Percentiles rank a stretch among this genome's conserved stretches.
Conservation (phyloP, 2,329 filamentous ascomycete genomes). For the Pseudogymnoascus sp. region DNA sequence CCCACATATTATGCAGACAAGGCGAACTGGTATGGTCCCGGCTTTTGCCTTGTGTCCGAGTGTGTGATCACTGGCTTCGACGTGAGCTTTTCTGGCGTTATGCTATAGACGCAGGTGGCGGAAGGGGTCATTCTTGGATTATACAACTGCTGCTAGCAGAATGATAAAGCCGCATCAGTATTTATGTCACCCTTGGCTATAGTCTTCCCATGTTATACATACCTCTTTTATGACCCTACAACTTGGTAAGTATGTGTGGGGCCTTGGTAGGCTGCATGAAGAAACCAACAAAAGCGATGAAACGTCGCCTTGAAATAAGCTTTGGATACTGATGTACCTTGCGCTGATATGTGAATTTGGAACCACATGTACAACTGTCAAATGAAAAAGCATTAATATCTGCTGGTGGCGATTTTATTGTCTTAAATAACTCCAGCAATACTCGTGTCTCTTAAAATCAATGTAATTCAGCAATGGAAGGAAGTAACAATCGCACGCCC, state of each 20-base stretch:
- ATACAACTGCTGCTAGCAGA: neutral
- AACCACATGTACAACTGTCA: neutral
- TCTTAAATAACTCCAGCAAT: neutral
- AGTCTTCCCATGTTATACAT: neutral
- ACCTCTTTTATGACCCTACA: neutral
- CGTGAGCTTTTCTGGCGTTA: conserved; percentile 14
- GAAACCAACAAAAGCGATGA: neutral
- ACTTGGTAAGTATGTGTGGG: neutral
- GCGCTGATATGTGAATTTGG: neutral
- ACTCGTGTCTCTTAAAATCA: neutral
- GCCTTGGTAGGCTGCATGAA: neutral
- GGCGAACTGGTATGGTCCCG: conserved; percentile 29
- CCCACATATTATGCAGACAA: conserved; percentile 30
- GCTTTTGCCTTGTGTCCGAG: conserved; percentile 20
- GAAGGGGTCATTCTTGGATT: conserved; percentile 13
- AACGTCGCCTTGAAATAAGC: neutral
- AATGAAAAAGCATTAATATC: neutral
- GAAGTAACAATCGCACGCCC: neutral
- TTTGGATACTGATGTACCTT: neutral
- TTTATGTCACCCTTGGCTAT: neutral
- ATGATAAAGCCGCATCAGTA: neutral
- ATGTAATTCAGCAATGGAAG: neutral
- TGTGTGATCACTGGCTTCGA: conserved; percentile 12
- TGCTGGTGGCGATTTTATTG: neutral
- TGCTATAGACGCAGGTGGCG: conserved; percentile 22